These are phyloP conservation scores for Leptographium lundbergii DNA, from an alignment of 2,329 filamentous ascomycete species.

Conservation along the genomic window DNA sequence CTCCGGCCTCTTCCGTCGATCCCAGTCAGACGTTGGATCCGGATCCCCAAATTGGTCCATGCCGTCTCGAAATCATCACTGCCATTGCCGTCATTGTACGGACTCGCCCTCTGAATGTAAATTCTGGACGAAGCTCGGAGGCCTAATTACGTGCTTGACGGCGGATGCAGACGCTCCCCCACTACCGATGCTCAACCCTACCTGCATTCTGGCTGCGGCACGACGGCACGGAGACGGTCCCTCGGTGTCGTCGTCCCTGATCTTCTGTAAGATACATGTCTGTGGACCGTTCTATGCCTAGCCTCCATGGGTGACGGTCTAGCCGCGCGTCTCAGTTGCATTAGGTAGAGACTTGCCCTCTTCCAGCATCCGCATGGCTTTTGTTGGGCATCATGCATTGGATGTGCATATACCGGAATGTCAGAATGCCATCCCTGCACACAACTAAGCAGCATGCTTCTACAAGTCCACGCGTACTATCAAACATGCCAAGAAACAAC, in stretches of 20 bases:
- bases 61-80: too few species aligned
- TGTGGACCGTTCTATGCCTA: background rate
- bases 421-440: background rate
- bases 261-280: background rate
- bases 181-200: background rate
- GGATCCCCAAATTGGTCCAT: too few species aligned
- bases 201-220: background rate
- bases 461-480: background rate
- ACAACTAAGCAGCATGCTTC: background rate
- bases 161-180: background rate
- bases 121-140: too few species aligned
- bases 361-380: background rate
- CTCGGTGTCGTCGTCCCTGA: background rate
- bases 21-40: background rate
- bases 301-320: background rate
- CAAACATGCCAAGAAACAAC: background rate
- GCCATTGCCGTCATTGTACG: too few species aligned
- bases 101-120: too few species aligned
- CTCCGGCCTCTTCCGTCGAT: background rate
- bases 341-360: background rate
- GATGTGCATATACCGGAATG: background rate
- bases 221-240: background rate
- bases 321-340: background rate
- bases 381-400: background rate
- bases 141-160: background rate